Conservation (phyloP, 176 grass and related monocot genomes). For the Eragrostis nindensis region DNA sequence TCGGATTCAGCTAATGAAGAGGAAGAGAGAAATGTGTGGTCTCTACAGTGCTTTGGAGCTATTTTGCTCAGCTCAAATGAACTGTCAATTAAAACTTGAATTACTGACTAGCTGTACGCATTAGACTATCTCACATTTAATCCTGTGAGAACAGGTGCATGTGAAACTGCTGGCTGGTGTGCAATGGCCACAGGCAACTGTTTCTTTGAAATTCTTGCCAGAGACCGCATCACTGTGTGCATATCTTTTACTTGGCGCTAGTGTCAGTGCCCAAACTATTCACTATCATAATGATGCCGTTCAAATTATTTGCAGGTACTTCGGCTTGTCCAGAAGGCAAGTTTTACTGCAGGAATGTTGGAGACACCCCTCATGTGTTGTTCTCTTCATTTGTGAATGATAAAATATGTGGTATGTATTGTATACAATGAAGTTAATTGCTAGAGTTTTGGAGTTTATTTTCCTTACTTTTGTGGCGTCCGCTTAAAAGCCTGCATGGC, state of each 20-base stretch:
- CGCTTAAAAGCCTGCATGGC: neutral
- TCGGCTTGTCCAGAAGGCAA: slow-evolving; percentile 91
- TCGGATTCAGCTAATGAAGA: neutral
- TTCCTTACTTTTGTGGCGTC: neutral
- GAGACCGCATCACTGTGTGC: neutral
- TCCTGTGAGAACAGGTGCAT: neutral
- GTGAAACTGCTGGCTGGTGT: neutral
- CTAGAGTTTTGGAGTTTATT: slow-evolving; percentile 1
- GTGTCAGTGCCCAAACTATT: neutral
- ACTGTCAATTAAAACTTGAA: neutral
- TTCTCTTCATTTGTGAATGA: slow-evolving; percentile 98
- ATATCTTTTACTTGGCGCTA: slow-evolving; percentile 19
- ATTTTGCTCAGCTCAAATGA: neutral
- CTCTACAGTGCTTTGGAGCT: neutral
- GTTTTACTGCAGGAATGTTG: slow-evolving; percentile 86
- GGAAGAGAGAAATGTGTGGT: neutral
- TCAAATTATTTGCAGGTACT: slow-evolving; percentile 62
- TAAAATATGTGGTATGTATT: slow-evolving; percentile 75
- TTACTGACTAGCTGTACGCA: neutral
- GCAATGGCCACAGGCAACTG: neutral
- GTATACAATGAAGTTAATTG: slow-evolving; percentile 11
- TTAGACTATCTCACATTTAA: neutral
- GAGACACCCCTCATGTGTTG: slow-evolving; percentile 67
- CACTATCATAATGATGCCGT: neutral
- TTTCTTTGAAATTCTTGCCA: slow-evolving; percentile 7